Evolutionary conservation across 176 grass and related monocot genomes (phyloP), one percentile per base, ranked within the genome.

Genomic region (Echinochloa phyllopogon): DNA sequence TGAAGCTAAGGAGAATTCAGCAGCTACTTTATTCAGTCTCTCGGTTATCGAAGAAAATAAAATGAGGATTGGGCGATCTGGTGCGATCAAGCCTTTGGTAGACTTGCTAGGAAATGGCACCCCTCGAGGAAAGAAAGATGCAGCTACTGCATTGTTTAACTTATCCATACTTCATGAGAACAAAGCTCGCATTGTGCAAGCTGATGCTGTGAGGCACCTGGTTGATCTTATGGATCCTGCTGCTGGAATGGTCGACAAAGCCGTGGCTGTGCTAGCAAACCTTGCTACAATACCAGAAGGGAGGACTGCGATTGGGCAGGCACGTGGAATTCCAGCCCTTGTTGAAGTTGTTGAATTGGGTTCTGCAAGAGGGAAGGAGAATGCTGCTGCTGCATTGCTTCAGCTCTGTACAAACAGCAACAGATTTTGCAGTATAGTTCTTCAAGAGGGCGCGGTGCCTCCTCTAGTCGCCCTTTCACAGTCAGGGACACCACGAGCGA

Each of bases 191-290:
- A 94, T 98, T 9, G 95, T 98, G 60, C 88, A 93, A 74, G 92
- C 92, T 37, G 95, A 92, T 55, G 92, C 95, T 27, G 95, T 98
- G 71, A 89, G 0, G 75, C 60, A 94, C 75, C 87, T 98, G 37
- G 95, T 98, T 15, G 95, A 98, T 38, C 89, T 98, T 69, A 98
- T 98, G 95, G 95, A 98, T 60, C 95, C 95, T 89, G 92, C 90
- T 75, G 92, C 92, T 75, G 95, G 95, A 56, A 98, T 98, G 95
- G 95, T 98, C n/a, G 95, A 98, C 83, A 98, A 98, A 77, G 95
- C 95, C 72, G 95, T 94, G 51, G 95, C 95, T 59, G 95, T 98
- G 77, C 86, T 98, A 77, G 90, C 95, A 43, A 98, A 98, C 69
- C 92, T 98, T 75, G 92, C 95, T 63, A 98, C 95, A 6, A 93